A percentile compares a stretch with the other conserved stretches of the same genome.
Conservation (phyloP, 768 basidiomycete species). For the Boletus vinaceobasis region DNA sequence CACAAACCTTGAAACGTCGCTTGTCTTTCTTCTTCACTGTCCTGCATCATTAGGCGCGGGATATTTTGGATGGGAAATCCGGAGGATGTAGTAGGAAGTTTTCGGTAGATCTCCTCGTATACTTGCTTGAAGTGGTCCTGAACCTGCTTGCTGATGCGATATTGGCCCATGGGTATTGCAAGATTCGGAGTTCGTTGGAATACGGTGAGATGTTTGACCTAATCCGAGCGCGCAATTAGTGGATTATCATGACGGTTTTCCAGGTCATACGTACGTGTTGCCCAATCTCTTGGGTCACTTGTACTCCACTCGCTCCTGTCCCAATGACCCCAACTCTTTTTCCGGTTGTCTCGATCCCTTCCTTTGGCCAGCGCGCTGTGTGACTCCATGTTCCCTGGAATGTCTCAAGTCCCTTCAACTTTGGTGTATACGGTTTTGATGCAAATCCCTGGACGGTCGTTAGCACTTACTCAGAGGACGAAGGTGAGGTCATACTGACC, state of each 20-base stretch:
- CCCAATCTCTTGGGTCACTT: slow-evolving; percentile 14
- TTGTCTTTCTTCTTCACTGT: slow-evolving; percentile 9
- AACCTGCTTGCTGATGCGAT: slow-evolving; percentile 2
- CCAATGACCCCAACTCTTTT: slow-evolving; percentile 18
- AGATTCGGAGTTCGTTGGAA: slow-evolving; percentile 20
- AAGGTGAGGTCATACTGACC: too few relatives aligned
- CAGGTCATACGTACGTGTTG: not conserved
- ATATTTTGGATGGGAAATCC: not conserved
- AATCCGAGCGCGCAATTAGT: not conserved
- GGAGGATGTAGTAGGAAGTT: not conserved
- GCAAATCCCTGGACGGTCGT: not conserved
- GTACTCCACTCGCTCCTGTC: slow-evolving; percentile 15
- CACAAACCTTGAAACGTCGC: slow-evolving; percentile 6
- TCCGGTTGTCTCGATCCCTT: slow-evolving; percentile 10
- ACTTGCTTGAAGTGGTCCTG: slow-evolving; percentile 11
- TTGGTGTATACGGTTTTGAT: slow-evolving; percentile 12
- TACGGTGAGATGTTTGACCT: slow-evolving; percentile 7
- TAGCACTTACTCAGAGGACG: not conserved
- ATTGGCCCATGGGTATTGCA: slow-evolving; percentile 10
- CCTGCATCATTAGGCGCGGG: slow-evolving; percentile 5
- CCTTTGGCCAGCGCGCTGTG: slow-evolving; percentile 12
- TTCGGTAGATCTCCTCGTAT: slow-evolving; percentile 8
- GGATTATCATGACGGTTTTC: not conserved
- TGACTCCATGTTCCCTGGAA: slow-evolving; percentile 12
- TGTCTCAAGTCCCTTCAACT: slow-evolving; percentile 6